Evolutionary conservation across 2,329 filamentous ascomycete species (phyloP), one percentile per base, ranked within the genome.

Genomic region (Aspergillus sp.): DNA sequence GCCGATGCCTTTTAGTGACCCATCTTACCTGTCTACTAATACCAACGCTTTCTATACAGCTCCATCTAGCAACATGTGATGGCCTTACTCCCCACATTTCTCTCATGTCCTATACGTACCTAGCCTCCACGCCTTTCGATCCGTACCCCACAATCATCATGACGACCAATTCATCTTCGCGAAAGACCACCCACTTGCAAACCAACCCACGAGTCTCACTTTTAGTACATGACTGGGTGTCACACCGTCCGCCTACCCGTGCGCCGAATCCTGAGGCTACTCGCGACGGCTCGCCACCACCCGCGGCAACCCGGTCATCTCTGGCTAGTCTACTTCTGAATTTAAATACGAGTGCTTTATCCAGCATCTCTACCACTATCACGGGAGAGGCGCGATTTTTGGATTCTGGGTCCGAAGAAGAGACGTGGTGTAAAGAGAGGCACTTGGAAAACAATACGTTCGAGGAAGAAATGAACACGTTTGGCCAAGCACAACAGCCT

Each of bases 21-120:
- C 15, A 24, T 37, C 27, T 63, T 55, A 56, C n/a, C 33, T 53
- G 24, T 54, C 47, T 17, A 59, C 50, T 19, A 15, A 59, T 20
- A 58, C 45, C 39, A 49, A 44, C 34, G 13, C 34, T 47, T 51
- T 24, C 8, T 66, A 70, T 54, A 69, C 48, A 96, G 92, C 91
- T 99, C 65, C 95, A 99, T 76, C 89, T 99, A 53, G 93, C 95
- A 67, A 99, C 95, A 56, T 96, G 90, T 75, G 86, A 86, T 66
- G 83, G 89, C 65, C 89, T 95, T 69, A 82, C 87, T 62, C 95
- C 95, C 9, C 91, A 98, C 74, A 91, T 98, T 64, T 96, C 92
- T 39, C 86, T 99, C 64, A 99, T 99, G 95, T 97, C 96, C 81
- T 98, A 98, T 80, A 98, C 95, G 70, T 98, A 97, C 78, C 89